Base-by-base conservation (phyloP, 108 stramenopile species). In the Conticribra guillardii region DNA sequence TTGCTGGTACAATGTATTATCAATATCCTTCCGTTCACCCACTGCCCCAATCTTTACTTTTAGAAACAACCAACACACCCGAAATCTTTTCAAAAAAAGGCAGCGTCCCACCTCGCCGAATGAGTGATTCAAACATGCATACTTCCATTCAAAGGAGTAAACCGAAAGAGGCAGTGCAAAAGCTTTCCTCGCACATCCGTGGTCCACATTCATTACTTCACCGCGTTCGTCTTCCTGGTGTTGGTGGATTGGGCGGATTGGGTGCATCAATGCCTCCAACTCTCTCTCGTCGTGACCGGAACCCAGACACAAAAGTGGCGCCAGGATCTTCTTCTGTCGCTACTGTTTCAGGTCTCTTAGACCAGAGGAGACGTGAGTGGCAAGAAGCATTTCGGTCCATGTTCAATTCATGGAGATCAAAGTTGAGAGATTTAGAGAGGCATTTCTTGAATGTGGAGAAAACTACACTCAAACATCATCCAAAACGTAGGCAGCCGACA, bases 1-100 rank as follows among this genome's bases (percentile, higher is more conserved):
- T 27, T 14, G 79, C 79, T 15, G 61, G 55, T 34, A 71, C 62
- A 19, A 75, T 80, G 74, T 80, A 80, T 57, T 80, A 71, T 69
- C 79, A 73, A 44, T 74, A 80, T 70, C 79, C 79, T 57, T 51
- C 79, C 4, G 69, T 70, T n/a, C 60, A 80, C 57, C 79, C 79
- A 4, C 61, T 80, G 4, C 79, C 79, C 17, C 22, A 48, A 19
- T 34, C 34, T 21, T 21, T 80, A 51, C 54, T 77, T 33, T 15
- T 52, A 4, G 30, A n/a, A n/a, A n/a, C n/a, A n/a, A n/a, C n/a
- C n/a, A n/a, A n/a, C n/a, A n/a, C n/a, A n/a, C n/a, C n/a, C n/a
- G n/a, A n/a, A n/a, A n/a, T n/a, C n/a, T n/a, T n/a, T n/a, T n/a
- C n/a, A n/a, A 51, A 22, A 19, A 22, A 18, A 48, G 45, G 21